These are phyloP conservation scores for Cercospora beticola DNA, from an alignment of 2,329 filamentous ascomycete genomes.

Conservation along the genomic window DNA sequence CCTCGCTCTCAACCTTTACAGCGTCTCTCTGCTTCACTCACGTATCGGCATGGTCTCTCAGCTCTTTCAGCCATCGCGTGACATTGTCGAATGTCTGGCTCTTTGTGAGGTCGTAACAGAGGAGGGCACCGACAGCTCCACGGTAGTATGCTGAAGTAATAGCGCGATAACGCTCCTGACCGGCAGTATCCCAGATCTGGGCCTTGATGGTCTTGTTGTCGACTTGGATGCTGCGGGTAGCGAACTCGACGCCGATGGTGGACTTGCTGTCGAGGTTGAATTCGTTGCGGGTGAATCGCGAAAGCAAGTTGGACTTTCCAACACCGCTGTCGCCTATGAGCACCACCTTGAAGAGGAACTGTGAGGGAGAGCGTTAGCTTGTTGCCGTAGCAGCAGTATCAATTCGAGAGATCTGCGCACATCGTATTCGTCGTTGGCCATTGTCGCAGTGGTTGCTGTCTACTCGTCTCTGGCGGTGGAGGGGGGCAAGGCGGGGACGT, in stretches of 20 bases:
- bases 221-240: constrained; percentile 96
- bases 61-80: constrained; percentile 97
- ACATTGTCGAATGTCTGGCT: constrained; percentile 45
- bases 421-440: constrained; percentile 99
- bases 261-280: constrained; percentile 99
- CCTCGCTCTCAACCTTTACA: background rate
- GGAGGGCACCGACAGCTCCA: constrained; percentile 91
- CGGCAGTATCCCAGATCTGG: constrained; percentile 99
- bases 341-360: constrained; percentile 99
- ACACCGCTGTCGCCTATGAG: constrained; percentile 99
- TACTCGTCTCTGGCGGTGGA: constrained; percentile 9
- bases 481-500: constrained; percentile 7
- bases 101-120: constrained; percentile 69
- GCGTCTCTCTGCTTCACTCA: constrained; percentile 63
- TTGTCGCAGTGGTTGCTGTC: constrained; percentile 50
- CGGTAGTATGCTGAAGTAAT: constrained; percentile 90
- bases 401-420: background rate
- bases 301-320: constrained; percentile 99
- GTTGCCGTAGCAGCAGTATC: background rate
- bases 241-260: constrained; percentile 98
- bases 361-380: constrained; percentile 28
- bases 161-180: constrained; percentile 97
- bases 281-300: constrained; percentile 97
- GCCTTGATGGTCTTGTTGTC: constrained; percentile 99
- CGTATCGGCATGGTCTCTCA: constrained; percentile 94